These are phyloP conservation scores for Lecanicillium sp. DNA, from an alignment of 2,329 filamentous ascomycete species.

Conservation along the genomic window DNA sequence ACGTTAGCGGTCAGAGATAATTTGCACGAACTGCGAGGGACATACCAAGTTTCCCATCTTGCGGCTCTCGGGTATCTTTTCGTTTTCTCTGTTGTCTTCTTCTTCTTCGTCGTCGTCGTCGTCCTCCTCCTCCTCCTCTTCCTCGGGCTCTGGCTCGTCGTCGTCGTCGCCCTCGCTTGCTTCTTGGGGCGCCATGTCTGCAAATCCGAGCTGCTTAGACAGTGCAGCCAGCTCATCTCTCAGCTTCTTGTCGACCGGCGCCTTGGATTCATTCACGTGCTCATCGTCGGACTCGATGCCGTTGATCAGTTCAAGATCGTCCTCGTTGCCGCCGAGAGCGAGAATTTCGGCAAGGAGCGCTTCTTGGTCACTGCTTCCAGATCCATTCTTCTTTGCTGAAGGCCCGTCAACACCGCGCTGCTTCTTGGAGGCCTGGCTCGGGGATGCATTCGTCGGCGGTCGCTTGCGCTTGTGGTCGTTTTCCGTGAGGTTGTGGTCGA, in stretches of 20 bases:
- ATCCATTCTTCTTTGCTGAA: conserved; percentile 13
- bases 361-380: conserved; percentile 20
- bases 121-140: conserved; percentile 23
- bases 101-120: conserved; percentile 22
- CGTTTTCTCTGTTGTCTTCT: conserved; percentile 18
- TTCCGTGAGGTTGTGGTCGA: conserved; percentile 41
- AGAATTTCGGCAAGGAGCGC: conserved; percentile 54
- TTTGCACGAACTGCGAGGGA: conserved; percentile 6
- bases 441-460: conserved; percentile 24
- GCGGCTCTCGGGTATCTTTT: conserved; percentile 21
- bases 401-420: conserved; percentile 23
- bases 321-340: conserved; percentile 56
- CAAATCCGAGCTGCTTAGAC: conserved; percentile 30
- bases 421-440: conserved; percentile 27
- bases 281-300: conserved; percentile 36
- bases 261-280: conserved; percentile 20
- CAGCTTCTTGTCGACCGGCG: conserved; percentile 32
- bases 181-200: conserved; percentile 23
- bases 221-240: conserved; percentile 27
- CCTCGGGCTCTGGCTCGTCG: conserved; percentile 19
- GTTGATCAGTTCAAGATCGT: conserved; percentile 53
- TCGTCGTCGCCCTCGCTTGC: conserved; percentile 28
- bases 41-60: conserved; percentile 28
- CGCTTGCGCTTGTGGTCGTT: conserved; percentile 37
- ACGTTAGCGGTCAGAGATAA: conserved; percentile 24